Conservation (phyloP, 1,284 basidiomycete genomes). For the Agroathelia rolfsii region DNA sequence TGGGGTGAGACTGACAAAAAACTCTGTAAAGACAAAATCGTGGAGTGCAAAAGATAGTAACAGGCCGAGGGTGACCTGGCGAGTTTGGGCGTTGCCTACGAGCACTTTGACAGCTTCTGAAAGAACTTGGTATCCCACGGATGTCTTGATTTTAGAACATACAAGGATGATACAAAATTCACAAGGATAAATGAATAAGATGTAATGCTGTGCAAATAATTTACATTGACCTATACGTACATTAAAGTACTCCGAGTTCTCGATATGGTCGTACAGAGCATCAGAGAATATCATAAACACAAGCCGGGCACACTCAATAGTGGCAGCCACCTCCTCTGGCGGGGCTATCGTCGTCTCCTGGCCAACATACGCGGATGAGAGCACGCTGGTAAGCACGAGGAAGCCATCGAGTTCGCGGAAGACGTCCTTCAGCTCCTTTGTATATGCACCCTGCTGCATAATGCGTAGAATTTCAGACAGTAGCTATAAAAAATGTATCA, state of each 20-base stretch:
- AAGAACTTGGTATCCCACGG: conserved; percentile 57
- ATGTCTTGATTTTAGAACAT: too few species aligned
- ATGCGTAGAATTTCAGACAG: conserved; percentile 52
- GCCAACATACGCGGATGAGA: conserved; percentile 36
- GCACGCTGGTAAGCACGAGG: conserved; percentile 55
- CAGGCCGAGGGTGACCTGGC: conserved; percentile 48
- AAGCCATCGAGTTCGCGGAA: conserved; percentile 77
- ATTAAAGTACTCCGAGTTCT: conserved; percentile 58
- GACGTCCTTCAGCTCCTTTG: conserved; percentile 64
- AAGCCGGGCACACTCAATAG: conserved; percentile 44
- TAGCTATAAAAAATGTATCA: conserved; percentile 29
- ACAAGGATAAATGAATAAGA: conserved; percentile 2
- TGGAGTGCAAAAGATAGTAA: conserved; percentile 53
- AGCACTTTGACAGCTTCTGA: conserved; percentile 44
- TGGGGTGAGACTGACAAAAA: conserved; percentile 39
- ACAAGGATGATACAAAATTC: neutral
- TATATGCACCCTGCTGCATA: conserved; percentile 46
- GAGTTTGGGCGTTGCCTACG: conserved; percentile 33
- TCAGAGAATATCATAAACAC: conserved; percentile 56
- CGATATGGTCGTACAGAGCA: conserved; percentile 43
- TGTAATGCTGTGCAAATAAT: conserved; percentile 3
- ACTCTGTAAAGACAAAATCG: conserved; percentile 45
- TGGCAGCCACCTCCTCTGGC: conserved; percentile 32
- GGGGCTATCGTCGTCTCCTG: conserved; percentile 25
- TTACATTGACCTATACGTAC: conserved; percentile 29